These are phyloP conservation scores for Cryphonectria parasitica DNA, from an alignment of 2,329 filamentous ascomycete genomes.

Conservation along the genomic window DNA sequence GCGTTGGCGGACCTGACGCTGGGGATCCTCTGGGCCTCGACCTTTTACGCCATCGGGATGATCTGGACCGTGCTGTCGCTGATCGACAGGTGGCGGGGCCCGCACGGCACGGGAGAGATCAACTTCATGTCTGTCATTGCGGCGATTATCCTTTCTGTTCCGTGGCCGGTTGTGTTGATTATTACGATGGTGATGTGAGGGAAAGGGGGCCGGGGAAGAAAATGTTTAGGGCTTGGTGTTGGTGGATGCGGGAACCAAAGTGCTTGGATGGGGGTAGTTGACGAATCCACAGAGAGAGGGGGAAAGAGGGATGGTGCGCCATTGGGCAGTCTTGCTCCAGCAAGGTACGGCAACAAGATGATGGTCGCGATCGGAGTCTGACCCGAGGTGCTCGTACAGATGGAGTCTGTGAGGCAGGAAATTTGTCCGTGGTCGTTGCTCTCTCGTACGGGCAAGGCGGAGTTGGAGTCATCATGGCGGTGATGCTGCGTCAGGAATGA, in stretches of 20 bases:
- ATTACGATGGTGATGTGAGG: slow-evolving; percentile 18
- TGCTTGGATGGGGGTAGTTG: too few species aligned
- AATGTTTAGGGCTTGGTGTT: not conserved
- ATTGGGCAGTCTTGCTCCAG: not conserved
- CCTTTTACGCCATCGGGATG: slow-evolving; percentile 34
- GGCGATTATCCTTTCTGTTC: slow-evolving; percentile 30
- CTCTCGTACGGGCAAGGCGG: not conserved
- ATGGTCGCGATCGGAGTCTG: not conserved
- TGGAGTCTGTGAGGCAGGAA: not conserved
- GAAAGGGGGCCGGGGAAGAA: not conserved
- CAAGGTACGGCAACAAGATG: not conserved
- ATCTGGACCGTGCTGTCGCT: slow-evolving; percentile 33
- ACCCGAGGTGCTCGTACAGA: not conserved
- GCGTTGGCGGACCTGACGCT: slow-evolving; percentile 29
- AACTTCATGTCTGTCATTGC: slow-evolving; percentile 30
- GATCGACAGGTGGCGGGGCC: slow-evolving; percentile 36
- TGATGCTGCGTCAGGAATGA: not conserved
- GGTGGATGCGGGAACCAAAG: not conserved
- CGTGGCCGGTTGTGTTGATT: slow-evolving; percentile 33
- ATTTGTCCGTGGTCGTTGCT: not conserved
- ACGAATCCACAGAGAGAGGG: not conserved
- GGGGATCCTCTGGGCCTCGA: slow-evolving; percentile 32
- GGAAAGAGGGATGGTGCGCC: not conserved
- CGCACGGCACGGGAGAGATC: slow-evolving; percentile 32
- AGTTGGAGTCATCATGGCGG: not conserved